These are phyloP conservation scores for Fragilaria crotonensis DNA, from an alignment of 108 stramenopile species.

Conservation along the genomic window DNA sequence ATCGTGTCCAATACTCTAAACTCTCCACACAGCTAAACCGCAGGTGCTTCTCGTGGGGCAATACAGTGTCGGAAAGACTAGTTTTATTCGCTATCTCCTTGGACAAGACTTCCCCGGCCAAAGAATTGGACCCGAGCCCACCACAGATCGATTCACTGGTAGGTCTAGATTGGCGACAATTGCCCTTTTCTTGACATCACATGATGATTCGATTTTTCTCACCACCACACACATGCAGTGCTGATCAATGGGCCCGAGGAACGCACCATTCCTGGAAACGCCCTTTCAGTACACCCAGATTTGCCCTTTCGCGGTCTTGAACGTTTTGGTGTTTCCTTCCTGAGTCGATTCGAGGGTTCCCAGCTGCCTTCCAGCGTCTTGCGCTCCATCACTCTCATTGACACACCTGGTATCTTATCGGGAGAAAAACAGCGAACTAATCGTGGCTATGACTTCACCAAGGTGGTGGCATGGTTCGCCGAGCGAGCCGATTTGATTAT, in stretches of 20 bases:
- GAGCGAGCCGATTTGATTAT: constrained; percentile 94
- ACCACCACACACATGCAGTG: too few species aligned
- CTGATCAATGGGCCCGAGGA: constrained; percentile 95
- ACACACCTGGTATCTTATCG: constrained; percentile 96
- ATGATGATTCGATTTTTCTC: background rate
- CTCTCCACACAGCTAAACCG: constrained; percentile 77
- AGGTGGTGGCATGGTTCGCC: constrained; percentile 95
- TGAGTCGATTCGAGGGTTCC: constrained; percentile 93
- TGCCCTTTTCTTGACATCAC: constrained; percentile 3
- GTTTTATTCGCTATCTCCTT: constrained; percentile 79
- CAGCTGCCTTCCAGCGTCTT: constrained; percentile 80
- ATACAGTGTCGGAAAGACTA: constrained; percentile 96
- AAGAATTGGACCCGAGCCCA: constrained; percentile 97
- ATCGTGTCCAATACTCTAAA: too few species aligned
- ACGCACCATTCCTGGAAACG: constrained; percentile 96
- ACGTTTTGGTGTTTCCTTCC: constrained; percentile 91
- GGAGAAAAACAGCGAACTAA: constrained; percentile 96
- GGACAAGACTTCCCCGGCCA: constrained; percentile 86
- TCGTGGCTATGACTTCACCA: constrained; percentile 91
- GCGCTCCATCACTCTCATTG: constrained; percentile 88
- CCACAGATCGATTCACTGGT: constrained; percentile 92
- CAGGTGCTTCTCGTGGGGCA: constrained; percentile 96
- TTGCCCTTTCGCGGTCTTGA: constrained; percentile 93
- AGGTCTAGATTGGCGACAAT: constrained; percentile 7
- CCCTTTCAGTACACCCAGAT: constrained; percentile 92